Base-by-base conservation (phyloP, 108 stramenopile species). In the Cylindrotheca closterium region DNA sequence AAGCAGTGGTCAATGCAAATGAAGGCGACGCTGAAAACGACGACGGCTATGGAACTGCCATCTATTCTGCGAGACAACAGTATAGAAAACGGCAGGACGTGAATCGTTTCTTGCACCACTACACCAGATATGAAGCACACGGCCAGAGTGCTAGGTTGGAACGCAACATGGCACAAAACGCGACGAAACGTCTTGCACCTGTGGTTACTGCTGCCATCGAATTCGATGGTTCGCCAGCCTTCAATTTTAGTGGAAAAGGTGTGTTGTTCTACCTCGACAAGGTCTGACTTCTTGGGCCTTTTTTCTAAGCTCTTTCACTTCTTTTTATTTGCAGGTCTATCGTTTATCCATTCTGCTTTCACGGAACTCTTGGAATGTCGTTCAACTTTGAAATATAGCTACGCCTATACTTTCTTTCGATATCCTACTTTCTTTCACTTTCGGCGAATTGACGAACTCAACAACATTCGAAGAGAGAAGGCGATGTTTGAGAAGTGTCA, bases 61-160 rank as follows among this genome's bases (percentile, higher is more conserved):
- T 79, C 30, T 70, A 84, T 57, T 57, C 70, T 0, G 54, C 73
- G 1, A 47, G 79, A 3, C 45, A 61, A 42, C 71, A 76, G 1
- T 70, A 52, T 30, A 74, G 51, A 12, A 55, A 61, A 23, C 55
- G 56, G n/a, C 68, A 59, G 23, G 75, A 75, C 30, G 75, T 78
- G 71, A 74, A 31, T 29, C 74, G 80, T 15, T 85, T 85, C 68
- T 23, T 85, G 31, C 80, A 85, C 45, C 77, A 85, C 47, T 85
- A 79, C 61, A 56, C 62, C 2, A 51, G 78, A 28, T 85, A 68
- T 65, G 67, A 64, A 28, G 84, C 84, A 8, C 84, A 85, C 50
- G 53, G 33, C 26, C 79, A 79, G 48, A 79, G 77, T 55, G 65
- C 70, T 5, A 47, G 54, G 5, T 55, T 85, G 61, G 84, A 85